phyloP scores from a whole-genome alignment of 139 green algal species.

The Trebouxia sp. region DNA sequence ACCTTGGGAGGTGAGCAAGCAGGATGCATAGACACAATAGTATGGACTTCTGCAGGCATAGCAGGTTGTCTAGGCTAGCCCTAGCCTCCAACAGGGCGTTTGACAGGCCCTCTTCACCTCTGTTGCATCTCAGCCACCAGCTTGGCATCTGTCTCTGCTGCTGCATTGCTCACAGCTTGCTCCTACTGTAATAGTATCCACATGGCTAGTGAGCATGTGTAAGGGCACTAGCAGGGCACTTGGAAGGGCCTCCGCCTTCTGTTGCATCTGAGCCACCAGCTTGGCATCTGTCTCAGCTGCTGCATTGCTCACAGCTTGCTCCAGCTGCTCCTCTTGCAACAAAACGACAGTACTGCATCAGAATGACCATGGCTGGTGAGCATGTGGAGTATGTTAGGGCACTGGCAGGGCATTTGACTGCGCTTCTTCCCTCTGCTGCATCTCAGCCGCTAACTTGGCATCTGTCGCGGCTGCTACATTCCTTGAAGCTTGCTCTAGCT shows the following conservation, averaged over 20 bases:
- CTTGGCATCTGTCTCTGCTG: slow-evolving; percentile 27
- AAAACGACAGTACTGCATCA: too few species aligned
- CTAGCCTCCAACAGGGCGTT: slow-evolving; percentile 66
- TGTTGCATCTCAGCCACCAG: slow-evolving; percentile 38
- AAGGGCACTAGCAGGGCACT: too few species aligned
- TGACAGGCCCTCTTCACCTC: slow-evolving; percentile 62
- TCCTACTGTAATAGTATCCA: slow-evolving; percentile 43
- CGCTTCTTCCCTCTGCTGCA: too few species aligned
- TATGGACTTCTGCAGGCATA: slow-evolving; percentile 78
- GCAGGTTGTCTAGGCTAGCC: slow-evolving; percentile 66
- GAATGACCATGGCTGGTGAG: too few species aligned
- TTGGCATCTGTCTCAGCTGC: background rate
- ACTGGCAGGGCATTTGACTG: too few species aligned
- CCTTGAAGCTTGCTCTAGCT: too few species aligned
- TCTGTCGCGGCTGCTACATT: background rate
- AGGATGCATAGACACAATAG: too few species aligned
- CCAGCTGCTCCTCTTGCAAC: too few species aligned
- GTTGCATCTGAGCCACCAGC: background rate
- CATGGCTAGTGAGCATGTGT: too few species aligned
- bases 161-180: slow-evolving; percentile 52
- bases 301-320: background rate
- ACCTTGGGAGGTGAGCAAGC: too few species aligned
- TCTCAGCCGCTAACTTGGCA: background rate
- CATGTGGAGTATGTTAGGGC: too few species aligned
- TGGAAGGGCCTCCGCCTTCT: background rate